Evolutionary conservation across 768 basidiomycete genomes (phyloP).

Genomic region (Fomitopsis pulvina): DNA sequence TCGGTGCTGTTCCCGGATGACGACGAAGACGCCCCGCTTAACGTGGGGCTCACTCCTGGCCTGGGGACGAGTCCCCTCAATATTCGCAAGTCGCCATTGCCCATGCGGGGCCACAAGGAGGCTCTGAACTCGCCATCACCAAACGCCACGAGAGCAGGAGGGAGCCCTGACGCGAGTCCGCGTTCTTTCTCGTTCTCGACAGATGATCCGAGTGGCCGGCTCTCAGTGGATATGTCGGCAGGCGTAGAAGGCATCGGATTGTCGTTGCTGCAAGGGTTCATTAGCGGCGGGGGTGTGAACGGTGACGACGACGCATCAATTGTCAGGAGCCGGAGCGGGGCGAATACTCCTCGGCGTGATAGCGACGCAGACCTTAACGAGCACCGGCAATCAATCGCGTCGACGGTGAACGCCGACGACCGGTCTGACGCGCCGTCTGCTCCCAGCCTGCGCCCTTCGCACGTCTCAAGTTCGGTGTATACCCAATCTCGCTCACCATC

Average conservation of each 20-base stretch:
- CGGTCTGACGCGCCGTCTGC: no score
- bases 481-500: neutral
- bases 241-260: slow-evolving; percentile 66
- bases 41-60: neutral
- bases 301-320: slow-evolving; percentile 18
- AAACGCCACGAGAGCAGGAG: neutral
- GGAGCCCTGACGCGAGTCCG: neutral
- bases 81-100: neutral
- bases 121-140: neutral
- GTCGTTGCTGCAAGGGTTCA: slow-evolving; percentile 50
- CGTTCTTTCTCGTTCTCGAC: neutral
- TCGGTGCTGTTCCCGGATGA: neutral
- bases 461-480: neutral
- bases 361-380: neutral
- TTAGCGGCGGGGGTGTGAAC: slow-evolving; percentile 28
- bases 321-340: slow-evolving; percentile 3
- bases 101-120: neutral
- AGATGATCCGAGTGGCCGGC: slow-evolving; percentile 18
- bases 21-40: neutral
- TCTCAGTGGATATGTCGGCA: slow-evolving; percentile 40
- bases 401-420: slow-evolving; percentile 5
- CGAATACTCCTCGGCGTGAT: slow-evolving; percentile 8
- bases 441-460: no score
- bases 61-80: neutral
- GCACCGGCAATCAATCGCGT: slow-evolving; percentile 2